phyloP scores from a whole-genome alignment of 75 land plant species.

The Ceratopteris richardii region DNA sequence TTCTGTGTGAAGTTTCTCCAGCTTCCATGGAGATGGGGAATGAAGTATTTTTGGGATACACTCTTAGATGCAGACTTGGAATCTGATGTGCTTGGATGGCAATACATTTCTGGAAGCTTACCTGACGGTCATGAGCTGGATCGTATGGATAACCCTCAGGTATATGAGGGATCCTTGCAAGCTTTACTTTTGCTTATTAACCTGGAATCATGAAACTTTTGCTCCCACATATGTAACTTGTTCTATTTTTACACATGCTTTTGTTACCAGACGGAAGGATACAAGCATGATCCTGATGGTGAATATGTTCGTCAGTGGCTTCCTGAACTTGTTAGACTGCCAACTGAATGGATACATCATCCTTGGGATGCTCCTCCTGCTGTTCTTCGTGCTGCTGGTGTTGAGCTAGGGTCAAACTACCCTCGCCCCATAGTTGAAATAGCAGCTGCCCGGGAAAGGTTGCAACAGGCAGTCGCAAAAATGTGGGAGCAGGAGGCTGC shows the following conservation, averaged over 20 bases:
- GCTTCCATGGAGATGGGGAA: slow-evolving; percentile 98
- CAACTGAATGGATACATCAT: slow-evolving; percentile 96
- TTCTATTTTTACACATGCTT: too few relatives aligned
- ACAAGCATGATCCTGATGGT: slow-evolving; percentile 74
- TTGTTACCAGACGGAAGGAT: slow-evolving; percentile 74
- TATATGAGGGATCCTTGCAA: too few relatives aligned
- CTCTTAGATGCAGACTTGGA: slow-evolving; percentile 88
- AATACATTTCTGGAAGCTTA: slow-evolving; percentile 74
- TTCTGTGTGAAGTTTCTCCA: slow-evolving; percentile 84
- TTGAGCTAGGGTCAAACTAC: slow-evolving; percentile 82
- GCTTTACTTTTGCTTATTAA: too few relatives aligned
- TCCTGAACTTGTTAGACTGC: slow-evolving; percentile 82
- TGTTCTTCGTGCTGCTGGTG: slow-evolving; percentile 69
- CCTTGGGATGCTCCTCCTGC: slow-evolving; percentile 86
- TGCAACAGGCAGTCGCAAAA: slow-evolving; percentile 45
- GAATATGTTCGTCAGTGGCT: slow-evolving; percentile 89
- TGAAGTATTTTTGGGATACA: slow-evolving; percentile 98
- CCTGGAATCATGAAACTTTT: too few relatives aligned
- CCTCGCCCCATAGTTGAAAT: slow-evolving; percentile 80
- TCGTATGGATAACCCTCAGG: slow-evolving; percentile 4
- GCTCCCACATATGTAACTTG: too few relatives aligned
- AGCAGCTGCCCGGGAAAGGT: slow-evolving; percentile 50
- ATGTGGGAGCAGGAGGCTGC: slow-evolving; percentile 68
- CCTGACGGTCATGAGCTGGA: slow-evolving; percentile 91
- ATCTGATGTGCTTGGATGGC: slow-evolving; percentile 90